Evolutionary conservation across 495 filamentous ascomycete genomes (phyloP), one percentile per base, ranked within the genome.

Genomic region (Lasiosphaeria miniovina): DNA sequence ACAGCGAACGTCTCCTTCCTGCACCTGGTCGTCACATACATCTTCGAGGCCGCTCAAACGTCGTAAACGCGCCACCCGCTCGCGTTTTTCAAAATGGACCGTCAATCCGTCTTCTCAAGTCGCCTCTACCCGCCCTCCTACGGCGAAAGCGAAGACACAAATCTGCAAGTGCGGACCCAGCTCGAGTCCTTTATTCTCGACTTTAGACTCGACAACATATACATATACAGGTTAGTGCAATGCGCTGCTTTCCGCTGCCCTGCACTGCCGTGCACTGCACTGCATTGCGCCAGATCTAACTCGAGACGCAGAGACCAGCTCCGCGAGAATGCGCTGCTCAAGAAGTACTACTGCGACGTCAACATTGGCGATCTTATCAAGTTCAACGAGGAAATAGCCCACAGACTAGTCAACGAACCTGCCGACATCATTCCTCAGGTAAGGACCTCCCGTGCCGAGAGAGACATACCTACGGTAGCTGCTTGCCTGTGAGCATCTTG

Each of bases 341-440:
- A 96, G 71, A 90, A 93, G 67, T 97, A 93, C 74, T 96, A 88
- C 76, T 97, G 94, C 76, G 94, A 99, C 73, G 87, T 99, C 63
- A 93, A 99, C 73, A 90, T 99, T 64, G 90, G 90, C 40, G 95
- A 99, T 72, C 78, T 99, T 43, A 96, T 96, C 71, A 94, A 89
- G 54, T 98, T 92, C 77, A 95, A 97, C 65, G 95, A 98, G 73
- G 92, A 97, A 69, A 82, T 99, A 57, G 95, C 93, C 40, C 90
- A 96, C 74, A 87, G 88, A 68, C 83, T 99, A 55, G 89, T 88
- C 15, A 93, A 88, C 35, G 93, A 98, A 68, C 95, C 95, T 3
- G 88, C 86, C 49, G 93, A 97, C 36, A 89, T 96, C 51, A 94
- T 98, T 58, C 93, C 95, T 56, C 77, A 97, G 35, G 93, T 96